Conservation (phyloP, 345 rosid genomes). For the Dipteronia dyeriana region DNA sequence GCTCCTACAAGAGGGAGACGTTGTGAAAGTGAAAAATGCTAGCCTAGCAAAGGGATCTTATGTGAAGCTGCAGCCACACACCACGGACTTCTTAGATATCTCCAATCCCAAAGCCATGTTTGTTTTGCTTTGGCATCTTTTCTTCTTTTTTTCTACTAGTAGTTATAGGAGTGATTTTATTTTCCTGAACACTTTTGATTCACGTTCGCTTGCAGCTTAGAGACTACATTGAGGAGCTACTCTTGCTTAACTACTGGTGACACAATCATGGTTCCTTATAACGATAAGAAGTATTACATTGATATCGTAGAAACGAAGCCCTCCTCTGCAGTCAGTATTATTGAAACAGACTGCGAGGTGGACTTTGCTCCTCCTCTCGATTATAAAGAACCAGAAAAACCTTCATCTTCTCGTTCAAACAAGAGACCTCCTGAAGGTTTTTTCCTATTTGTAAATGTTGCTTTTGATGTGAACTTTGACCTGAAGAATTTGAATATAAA, state of each 20-base stretch:
- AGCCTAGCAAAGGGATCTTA: slow-evolving; percentile 62
- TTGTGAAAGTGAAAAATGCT: slow-evolving; percentile 43
- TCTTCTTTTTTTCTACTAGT: background rate
- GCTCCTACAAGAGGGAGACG: slow-evolving; percentile 65
- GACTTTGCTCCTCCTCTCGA: slow-evolving; percentile 75
- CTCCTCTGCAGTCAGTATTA: slow-evolving; percentile 58
- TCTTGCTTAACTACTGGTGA: slow-evolving; percentile 72
- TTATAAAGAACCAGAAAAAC: slow-evolving; percentile 58
- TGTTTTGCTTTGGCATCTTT: slow-evolving; percentile 16
- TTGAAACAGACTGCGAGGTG: slow-evolving; percentile 76
- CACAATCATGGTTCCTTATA: slow-evolving; percentile 65
- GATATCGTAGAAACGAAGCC: slow-evolving; percentile 70
- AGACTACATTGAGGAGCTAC: slow-evolving; percentile 67
- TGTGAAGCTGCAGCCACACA: slow-evolving; percentile 69
- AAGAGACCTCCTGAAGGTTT: slow-evolving; percentile 49
- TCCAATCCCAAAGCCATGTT: slow-evolving; percentile 77
- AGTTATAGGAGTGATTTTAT: background rate
- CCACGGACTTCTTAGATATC: slow-evolving; percentile 61
- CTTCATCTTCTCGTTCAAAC: slow-evolving; percentile 25
- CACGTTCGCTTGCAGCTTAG: slow-evolving; percentile 50
- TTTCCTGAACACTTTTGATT: slow-evolving; percentile 6
- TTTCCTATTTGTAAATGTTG: background rate
- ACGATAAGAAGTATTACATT: slow-evolving; percentile 61
- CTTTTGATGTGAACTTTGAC: background rate
- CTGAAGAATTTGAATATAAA: background rate